phyloP scores from a whole-genome alignment of 2,329 filamentous ascomycete species.

The Cercospora nicotianae region DNA sequence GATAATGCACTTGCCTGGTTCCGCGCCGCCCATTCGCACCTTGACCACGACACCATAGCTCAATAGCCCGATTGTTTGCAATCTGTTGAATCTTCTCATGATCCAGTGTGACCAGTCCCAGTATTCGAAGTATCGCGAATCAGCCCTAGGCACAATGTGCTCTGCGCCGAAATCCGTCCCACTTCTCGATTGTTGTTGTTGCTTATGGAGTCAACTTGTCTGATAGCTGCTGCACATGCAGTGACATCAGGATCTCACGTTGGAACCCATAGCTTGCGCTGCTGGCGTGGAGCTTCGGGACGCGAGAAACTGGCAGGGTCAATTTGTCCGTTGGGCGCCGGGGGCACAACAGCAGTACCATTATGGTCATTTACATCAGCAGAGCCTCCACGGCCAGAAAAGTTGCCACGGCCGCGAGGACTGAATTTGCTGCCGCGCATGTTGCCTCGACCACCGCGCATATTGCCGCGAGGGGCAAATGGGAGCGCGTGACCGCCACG shows the following conservation, averaged over 20 bases:
- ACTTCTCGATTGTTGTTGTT: neutral
- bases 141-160: neutral
- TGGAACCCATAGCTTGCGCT: slow-evolving; percentile 40
- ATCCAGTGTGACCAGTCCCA: neutral
- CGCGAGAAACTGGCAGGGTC: slow-evolving; percentile 42
- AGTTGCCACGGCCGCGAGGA: slow-evolving; percentile 26
- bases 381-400: slow-evolving; percentile 28
- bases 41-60: neutral
- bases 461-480: slow-evolving; percentile 28
- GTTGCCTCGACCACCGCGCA: slow-evolving; percentile 28
- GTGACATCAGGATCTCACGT: slow-evolving; percentile 27
- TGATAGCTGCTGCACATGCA: slow-evolving; percentile 16
- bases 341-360: slow-evolving; percentile 14
- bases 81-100: neutral
- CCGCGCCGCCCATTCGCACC: neutral
- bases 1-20: neutral
- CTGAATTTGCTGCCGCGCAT: slow-evolving; percentile 28
- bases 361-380: slow-evolving; percentile 10
- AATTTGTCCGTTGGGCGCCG: slow-evolving; percentile 31
- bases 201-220: neutral
- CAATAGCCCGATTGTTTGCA: neutral
- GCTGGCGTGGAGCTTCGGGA: slow-evolving; percentile 35
- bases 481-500: slow-evolving; percentile 23
- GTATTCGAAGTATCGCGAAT: neutral
- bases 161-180: neutral